Evolutionary conservation across 163 green algal species (phyloP).

Genomic region (Scenedesmus sp.): DNA sequence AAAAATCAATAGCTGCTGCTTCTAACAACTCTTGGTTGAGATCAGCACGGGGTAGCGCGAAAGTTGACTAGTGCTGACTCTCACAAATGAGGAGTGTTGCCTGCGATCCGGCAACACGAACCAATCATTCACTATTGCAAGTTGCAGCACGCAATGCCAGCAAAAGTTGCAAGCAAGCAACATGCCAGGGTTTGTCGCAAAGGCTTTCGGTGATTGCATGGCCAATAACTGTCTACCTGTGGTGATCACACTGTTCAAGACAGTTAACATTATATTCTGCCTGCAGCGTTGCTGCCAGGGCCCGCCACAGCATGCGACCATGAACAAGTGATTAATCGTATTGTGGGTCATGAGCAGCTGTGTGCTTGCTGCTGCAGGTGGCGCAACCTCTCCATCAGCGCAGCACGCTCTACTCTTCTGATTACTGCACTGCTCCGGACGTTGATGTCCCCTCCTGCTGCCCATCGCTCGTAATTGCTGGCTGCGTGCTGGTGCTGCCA

Average conservation of each 20-base stretch:
- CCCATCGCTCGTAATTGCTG: background rate
- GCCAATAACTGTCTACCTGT: no score
- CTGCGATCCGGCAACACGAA: background rate
- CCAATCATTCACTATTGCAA: background rate
- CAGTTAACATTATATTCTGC: no score
- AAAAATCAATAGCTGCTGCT: background rate
- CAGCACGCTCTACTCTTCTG: conserved; percentile 20
- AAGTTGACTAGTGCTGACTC: background rate
- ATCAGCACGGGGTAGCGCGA: background rate
- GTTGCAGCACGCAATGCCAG: background rate
- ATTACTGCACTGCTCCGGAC: background rate
- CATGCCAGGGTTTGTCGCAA: background rate
- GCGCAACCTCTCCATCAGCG: conserved; percentile 6
- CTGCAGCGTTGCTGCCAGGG: no score
- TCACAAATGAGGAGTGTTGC: background rate
- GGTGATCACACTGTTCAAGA: no score
- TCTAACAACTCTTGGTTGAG: background rate
- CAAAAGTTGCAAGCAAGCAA: background rate
- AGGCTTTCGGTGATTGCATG: no score
- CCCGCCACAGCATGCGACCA: no score
- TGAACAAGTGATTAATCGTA: no score
- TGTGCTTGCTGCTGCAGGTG: conserved; percentile 17
- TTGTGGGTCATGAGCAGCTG: background rate
- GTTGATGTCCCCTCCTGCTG: background rate
- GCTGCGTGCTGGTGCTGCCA: background rate